These are phyloP conservation scores for Mesembryanthemum crystallinum DNA, from an alignment of 148 eudicot genomes.

Conservation along the genomic window DNA sequence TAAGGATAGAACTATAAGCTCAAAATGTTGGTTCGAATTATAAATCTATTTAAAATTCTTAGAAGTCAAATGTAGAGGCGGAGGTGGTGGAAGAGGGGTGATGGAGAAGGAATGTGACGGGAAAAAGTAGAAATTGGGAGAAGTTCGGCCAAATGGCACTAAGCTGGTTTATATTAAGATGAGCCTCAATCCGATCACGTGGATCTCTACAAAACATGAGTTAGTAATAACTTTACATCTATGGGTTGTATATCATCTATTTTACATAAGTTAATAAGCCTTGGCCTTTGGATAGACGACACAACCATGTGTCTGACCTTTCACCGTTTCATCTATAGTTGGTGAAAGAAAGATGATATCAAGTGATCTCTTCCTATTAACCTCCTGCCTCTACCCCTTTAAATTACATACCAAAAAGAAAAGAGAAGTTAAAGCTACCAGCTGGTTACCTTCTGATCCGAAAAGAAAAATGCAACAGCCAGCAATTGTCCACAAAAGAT, in stretches of 20 bases:
- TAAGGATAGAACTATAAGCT: no score
- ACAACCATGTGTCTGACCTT: not conserved
- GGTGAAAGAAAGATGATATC: not conserved
- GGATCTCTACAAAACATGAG: no score
- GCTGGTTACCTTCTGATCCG: not conserved
- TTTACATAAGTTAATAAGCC: not conserved
- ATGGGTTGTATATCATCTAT: not conserved
- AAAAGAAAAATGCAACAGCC: slow-evolving; percentile 3
- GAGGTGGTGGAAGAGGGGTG: no score
- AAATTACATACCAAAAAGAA: not conserved
- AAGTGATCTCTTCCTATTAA: not conserved
- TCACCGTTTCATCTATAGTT: not conserved
- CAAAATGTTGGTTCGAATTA: no score
- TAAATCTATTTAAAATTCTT: no score
- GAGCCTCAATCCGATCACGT: no score
- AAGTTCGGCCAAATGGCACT: no score
- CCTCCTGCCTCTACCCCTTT: not conserved
- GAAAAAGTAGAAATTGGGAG: no score
- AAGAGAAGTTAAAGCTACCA: not conserved
- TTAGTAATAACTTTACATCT: no score
- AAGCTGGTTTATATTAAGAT: no score
- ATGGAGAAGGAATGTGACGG: no score
- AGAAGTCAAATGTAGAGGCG: no score
- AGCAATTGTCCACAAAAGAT: not conserved
- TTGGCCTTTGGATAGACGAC: slow-evolving; percentile 2